phyloP scores from a whole-genome alignment of 2,329 filamentous ascomycete genomes.

The Diaporthe caulivora region DNA sequence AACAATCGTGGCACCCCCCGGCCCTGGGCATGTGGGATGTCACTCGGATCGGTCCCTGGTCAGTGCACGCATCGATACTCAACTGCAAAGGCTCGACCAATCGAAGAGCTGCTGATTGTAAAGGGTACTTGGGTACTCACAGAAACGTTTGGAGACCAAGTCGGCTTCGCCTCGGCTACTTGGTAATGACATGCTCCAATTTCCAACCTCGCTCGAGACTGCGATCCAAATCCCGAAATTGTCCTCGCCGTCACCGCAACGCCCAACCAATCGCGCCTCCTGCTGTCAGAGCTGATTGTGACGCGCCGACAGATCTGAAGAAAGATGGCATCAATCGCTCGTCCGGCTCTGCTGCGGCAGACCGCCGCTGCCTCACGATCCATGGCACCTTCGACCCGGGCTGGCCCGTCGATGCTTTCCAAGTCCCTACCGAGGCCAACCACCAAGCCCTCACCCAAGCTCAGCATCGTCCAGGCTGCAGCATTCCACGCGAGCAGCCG shows the following conservation, averaged over 20 bases:
- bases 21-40: neutral
- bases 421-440: slow-evolving; percentile 42
- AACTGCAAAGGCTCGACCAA: slow-evolving; percentile 52
- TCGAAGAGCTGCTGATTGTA: slow-evolving; percentile 56
- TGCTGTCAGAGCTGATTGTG: neutral
- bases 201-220: slow-evolving; percentile 34
- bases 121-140: slow-evolving; percentile 51
- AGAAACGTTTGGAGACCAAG: neutral
- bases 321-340: slow-evolving; percentile 69
- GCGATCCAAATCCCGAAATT: slow-evolving; percentile 20
- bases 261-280: slow-evolving; percentile 24
- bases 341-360: slow-evolving; percentile 68
- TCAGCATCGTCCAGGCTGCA: slow-evolving; percentile 66
- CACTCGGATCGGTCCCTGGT: neutral
- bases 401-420: slow-evolving; percentile 40
- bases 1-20: too few relatives aligned
- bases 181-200: slow-evolving; percentile 37
- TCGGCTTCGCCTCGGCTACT: slow-evolving; percentile 55
- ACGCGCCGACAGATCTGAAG: slow-evolving; percentile 18
- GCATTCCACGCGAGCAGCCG: slow-evolving; percentile 89
- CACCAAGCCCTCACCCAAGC: slow-evolving; percentile 44
- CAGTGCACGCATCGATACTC: neutral
- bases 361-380: slow-evolving; percentile 56
- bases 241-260: slow-evolving; percentile 36
- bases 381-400: slow-evolving; percentile 43